Conservation (phyloP, 768 basidiomycete species). For the Pleurotus pulmonarius region DNA sequence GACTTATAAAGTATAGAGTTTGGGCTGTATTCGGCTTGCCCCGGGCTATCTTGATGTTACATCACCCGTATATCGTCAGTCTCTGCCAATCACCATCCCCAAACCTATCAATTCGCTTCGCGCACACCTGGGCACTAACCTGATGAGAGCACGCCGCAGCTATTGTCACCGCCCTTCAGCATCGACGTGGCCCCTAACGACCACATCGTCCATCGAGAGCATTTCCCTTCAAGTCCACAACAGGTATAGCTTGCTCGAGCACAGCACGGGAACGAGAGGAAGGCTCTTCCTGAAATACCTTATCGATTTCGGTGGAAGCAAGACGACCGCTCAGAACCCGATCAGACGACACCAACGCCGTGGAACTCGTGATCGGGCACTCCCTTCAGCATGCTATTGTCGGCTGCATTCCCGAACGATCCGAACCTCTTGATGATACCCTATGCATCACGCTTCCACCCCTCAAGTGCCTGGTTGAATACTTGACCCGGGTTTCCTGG, state of each 20-base stretch:
- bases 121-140: background rate
- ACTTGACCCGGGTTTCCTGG: background rate
- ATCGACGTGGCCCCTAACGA: too few species aligned
- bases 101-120: background rate
- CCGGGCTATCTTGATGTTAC: conserved; percentile 1
- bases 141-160: background rate
- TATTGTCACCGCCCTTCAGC: background rate
- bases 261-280: too few species aligned
- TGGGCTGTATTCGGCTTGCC: background rate
- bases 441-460: background rate
- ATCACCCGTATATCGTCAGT: conserved; percentile 3
- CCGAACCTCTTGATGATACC: background rate
- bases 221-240: too few species aligned
- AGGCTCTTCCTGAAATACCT: background rate
- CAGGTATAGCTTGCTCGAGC: too few species aligned
- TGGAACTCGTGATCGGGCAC: background rate
- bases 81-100: background rate
- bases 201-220: too few species aligned
- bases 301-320: background rate
- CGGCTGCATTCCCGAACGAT: background rate
- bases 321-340: background rate
- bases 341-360: background rate
- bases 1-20: conserved; percentile 6
- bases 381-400: background rate
- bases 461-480: background rate